Percentiles rank a stretch among this genome's conserved stretches.
phyloP scores from a whole-genome alignment of 2,329 filamentous ascomycete genomes.

The Calonectria pseudoreteaudii region DNA sequence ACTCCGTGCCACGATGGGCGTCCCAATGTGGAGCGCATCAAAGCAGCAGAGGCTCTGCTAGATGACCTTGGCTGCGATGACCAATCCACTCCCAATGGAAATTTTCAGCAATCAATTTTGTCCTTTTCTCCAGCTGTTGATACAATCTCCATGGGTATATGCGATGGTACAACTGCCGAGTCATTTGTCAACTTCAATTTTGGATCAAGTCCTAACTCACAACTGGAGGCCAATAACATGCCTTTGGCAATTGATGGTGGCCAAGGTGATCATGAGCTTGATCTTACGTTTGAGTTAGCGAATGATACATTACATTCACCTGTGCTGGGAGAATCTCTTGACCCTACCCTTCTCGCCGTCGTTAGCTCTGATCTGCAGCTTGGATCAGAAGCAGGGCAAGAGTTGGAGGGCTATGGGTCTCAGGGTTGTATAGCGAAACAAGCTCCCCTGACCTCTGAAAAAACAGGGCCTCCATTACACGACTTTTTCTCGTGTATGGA shows the following conservation, averaged over 20 bases:
- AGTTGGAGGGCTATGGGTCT: not conserved
- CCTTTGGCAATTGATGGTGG: fast-evolving
- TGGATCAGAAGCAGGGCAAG: not conserved
- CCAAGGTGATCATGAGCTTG: not conserved
- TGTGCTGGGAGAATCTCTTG: no score
- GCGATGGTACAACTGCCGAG: no score
- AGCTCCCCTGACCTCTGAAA: not conserved
- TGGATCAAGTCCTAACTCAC: not conserved
- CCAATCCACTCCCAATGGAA: no score
- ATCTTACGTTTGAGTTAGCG: not conserved
- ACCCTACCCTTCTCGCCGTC: not conserved
- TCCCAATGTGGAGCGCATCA: not conserved
- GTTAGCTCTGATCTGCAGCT: not conserved
- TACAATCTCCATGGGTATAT: not conserved
- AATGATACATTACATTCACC: not conserved
- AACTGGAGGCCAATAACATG: not conserved
- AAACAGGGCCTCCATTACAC: not conserved
- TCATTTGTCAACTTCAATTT: not conserved
- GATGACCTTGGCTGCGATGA: fast-evolving
- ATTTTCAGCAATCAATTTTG: fast-evolving
- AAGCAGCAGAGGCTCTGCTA: not conserved
- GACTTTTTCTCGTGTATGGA: not conserved
- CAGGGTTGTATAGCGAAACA: no score
- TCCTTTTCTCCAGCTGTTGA: not conserved
- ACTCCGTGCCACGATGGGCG: not conserved